Evolutionary conservation across 1,284 basidiomycete species (phyloP).

Genomic region (Sanguinoderma infundibulare): DNA sequence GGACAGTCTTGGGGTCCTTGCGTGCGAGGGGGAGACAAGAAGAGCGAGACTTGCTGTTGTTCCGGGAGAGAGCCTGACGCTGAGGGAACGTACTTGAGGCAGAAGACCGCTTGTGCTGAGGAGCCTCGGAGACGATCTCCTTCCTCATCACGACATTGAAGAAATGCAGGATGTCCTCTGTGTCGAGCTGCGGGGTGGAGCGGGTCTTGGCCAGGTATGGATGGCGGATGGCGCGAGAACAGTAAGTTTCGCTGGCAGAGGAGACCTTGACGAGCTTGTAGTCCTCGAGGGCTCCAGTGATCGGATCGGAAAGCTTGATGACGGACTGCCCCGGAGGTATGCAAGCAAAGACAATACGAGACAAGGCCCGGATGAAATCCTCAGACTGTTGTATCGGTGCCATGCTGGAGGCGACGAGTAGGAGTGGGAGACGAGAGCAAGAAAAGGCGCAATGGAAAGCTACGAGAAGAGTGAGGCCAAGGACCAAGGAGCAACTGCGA

Average conservation of each 20-base stretch:
- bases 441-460: too few species aligned
- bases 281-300: constrained; percentile 13
- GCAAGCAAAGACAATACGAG: constrained; percentile 13
- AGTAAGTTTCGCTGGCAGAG: background rate
- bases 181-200: background rate
- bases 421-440: too few species aligned
- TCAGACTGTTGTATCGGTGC: constrained; percentile 1
- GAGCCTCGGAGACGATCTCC: background rate
- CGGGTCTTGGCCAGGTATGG: background rate
- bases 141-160: background rate
- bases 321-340: constrained; percentile 10
- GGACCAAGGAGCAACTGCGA: too few species aligned
- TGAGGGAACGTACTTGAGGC: background rate
- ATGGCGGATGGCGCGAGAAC: background rate
- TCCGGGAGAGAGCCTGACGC: background rate
- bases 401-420: background rate
- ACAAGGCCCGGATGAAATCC: constrained; percentile 10
- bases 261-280: constrained; percentile 19
- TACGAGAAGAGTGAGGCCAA: too few species aligned
- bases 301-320: constrained; percentile 20
- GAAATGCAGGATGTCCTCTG: background rate
- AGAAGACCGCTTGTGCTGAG: background rate
- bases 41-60: background rate
- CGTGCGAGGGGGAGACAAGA: background rate
- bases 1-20: background rate